phyloP scores from a whole-genome alignment of 768 basidiomycete species.

The Tephrocybe rancida region DNA sequence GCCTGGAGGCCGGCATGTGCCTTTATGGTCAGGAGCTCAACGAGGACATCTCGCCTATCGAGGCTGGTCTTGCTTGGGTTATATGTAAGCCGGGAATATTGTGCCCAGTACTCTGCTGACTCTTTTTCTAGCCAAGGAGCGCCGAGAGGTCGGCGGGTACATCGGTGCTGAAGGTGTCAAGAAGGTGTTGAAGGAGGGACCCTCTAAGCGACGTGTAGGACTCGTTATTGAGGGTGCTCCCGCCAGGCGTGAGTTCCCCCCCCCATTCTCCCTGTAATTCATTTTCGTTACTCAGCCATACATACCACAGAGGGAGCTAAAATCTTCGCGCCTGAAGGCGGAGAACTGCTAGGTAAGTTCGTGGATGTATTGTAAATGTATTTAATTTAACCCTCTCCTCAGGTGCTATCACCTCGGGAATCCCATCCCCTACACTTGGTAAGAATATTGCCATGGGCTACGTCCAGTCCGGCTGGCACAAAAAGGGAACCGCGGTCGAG shows the following conservation, averaged over 20 bases:
- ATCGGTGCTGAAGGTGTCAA: conserved; percentile 78
- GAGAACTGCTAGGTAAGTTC: conserved; percentile 62
- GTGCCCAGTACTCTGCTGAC: background rate
- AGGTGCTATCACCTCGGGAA: conserved; percentile 90
- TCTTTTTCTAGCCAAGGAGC: conserved; percentile 68
- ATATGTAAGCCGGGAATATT: conserved; percentile 60
- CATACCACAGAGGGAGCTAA: conserved; percentile 69
- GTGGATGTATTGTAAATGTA: conserved; percentile 9
- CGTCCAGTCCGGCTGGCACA: conserved; percentile 78
- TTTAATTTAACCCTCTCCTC: conserved; percentile 2
- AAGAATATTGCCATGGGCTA: conserved; percentile 99
- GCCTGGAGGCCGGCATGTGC: conserved; percentile 96
- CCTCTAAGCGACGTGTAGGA: conserved; percentile 78
- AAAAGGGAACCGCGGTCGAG: conserved; percentile 84
- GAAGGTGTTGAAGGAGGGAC: conserved; percentile 79
- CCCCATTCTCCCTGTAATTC: background rate
- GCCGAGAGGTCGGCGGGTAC: conserved; percentile 70
- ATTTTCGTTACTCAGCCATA: background rate
- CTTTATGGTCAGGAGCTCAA: conserved; percentile 94
- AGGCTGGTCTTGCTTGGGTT: conserved; percentile 92
- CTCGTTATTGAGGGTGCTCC: conserved; percentile 83
- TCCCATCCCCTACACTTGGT: conserved; percentile 87
- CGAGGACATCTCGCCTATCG: conserved; percentile 83
- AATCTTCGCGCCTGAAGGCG: conserved; percentile 58
- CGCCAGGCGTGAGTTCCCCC: conserved; percentile 66